Evolutionary conservation across 148 eudicot species (phyloP).

Genomic region (Silene latifolia): DNA sequence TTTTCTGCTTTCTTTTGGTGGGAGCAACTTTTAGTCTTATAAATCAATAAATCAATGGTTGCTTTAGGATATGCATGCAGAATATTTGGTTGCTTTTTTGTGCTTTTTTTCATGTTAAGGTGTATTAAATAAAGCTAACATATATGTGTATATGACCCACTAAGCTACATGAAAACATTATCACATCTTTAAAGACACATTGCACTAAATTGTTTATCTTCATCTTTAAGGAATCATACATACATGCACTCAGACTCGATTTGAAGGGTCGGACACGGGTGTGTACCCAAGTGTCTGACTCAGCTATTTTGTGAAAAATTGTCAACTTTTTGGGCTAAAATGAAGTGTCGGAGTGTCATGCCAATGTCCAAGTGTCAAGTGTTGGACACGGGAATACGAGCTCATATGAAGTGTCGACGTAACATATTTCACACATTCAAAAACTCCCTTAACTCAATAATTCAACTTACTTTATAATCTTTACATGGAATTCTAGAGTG

Average conservation of each 20-base stretch:
- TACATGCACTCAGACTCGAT: no score
- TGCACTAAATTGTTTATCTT: conserved; percentile 33
- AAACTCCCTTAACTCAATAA: conserved; percentile 18
- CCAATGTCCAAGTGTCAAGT: no score
- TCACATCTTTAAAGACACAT: conserved; percentile 21
- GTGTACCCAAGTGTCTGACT: no score
- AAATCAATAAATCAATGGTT: neutral
- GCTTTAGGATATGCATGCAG: conserved; percentile 24
- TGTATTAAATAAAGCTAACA: neutral
- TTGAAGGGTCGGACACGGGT: no score
- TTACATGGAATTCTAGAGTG: conserved; percentile 7
- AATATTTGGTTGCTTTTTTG: conserved; percentile 4
- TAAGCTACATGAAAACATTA: conserved; percentile 16
- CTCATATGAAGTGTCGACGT: no score
- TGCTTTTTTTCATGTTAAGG: conserved; percentile 5
- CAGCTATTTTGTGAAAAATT: no score
- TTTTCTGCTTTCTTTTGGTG: neutral
- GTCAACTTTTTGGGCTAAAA: no score
- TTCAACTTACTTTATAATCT: conserved; percentile 11
- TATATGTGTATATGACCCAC: conserved; percentile 19
- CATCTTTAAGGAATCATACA: conserved; percentile 28
- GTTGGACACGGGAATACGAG: no score
- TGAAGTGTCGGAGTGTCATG: no score
- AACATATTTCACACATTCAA: conserved; percentile 11
- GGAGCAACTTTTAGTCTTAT: conserved; percentile 3